These are phyloP conservation scores for Termitomyces sp. DNA, from an alignment of 768 basidiomycete species.

Conservation along the genomic window DNA sequence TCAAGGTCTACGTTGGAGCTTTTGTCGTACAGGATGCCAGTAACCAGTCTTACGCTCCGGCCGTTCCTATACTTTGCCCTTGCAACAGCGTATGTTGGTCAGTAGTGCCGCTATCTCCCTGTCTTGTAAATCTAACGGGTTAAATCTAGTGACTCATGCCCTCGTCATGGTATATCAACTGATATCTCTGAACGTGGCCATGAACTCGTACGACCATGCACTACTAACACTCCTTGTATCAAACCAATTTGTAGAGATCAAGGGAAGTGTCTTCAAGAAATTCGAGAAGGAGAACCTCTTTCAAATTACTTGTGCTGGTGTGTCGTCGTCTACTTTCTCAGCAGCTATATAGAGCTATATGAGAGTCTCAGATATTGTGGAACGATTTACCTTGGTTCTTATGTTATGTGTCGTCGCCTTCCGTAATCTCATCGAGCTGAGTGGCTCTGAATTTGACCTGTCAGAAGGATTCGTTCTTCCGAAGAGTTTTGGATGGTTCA, in stretches of 20 bases:
- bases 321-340: conserved; percentile 19
- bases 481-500: conserved; percentile 80
- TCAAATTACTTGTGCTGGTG: conserved; percentile 96
- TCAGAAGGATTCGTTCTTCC: conserved; percentile 69
- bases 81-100: conserved; percentile 75
- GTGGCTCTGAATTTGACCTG: conserved; percentile 84
- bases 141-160: conserved; percentile 67
- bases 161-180: conserved; percentile 97
- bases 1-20: conserved; percentile 85
- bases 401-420: conserved; percentile 92
- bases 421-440: conserved; percentile 91
- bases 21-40: conserved; percentile 55
- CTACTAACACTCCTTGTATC: conserved; percentile 91
- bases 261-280: conserved; percentile 98
- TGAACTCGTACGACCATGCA: conserved; percentile 97
- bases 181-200: conserved; percentile 91
- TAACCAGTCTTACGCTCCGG: conserved; percentile 63
- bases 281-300: conserved; percentile 99
- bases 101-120: not conserved
- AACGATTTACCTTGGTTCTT: conserved; percentile 86
- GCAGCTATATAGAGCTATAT: not conserved
- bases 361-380: conserved; percentile 84
- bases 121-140: not conserved
- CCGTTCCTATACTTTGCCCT: conserved; percentile 83
- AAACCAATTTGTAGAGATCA: conserved; percentile 99